These are phyloP conservation scores for Termitomyces sp. DNA, from an alignment of 768 basidiomycete genomes.

Conservation along the genomic window DNA sequence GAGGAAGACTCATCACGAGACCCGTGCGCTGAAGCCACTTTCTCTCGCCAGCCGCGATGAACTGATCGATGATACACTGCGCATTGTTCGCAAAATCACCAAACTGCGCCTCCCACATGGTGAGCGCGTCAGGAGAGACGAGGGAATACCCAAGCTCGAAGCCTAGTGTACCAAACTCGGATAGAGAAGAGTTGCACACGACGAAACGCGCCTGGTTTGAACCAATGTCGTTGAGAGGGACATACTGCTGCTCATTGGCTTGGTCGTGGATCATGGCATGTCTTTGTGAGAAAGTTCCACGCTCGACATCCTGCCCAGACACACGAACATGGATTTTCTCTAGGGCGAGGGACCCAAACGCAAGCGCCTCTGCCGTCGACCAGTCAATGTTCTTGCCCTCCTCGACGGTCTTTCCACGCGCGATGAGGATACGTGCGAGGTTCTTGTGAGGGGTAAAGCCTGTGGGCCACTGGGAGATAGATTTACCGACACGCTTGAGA, in stretches of 20 bases:
- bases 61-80: constrained; percentile 98
- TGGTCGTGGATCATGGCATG: constrained; percentile 98
- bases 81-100: constrained; percentile 98
- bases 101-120: constrained; percentile 98
- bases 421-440: constrained; percentile 84
- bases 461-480: constrained; percentile 79
- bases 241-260: constrained; percentile 82
- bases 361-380: constrained; percentile 97
- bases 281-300: constrained; percentile 97
- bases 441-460: constrained; percentile 89
- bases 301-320: constrained; percentile 97
- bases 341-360: constrained; percentile 88
- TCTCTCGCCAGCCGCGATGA: constrained; percentile 93
- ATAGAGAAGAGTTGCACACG: constrained; percentile 94
- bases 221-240: constrained; percentile 85
- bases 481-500: constrained; percentile 80
- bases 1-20: constrained; percentile 82
- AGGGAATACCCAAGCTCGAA: constrained; percentile 99
- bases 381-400: constrained; percentile 94
- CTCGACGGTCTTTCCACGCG: constrained; percentile 85
- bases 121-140: constrained; percentile 87
- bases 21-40: constrained; percentile 97
- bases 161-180: constrained; percentile 91
- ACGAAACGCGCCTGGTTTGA: constrained; percentile 89
- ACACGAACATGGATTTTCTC: constrained; percentile 94